These are phyloP conservation scores for Phytophthora pistaciae DNA, from an alignment of 352 stramenopile genomes.

Conservation along the genomic window DNA sequence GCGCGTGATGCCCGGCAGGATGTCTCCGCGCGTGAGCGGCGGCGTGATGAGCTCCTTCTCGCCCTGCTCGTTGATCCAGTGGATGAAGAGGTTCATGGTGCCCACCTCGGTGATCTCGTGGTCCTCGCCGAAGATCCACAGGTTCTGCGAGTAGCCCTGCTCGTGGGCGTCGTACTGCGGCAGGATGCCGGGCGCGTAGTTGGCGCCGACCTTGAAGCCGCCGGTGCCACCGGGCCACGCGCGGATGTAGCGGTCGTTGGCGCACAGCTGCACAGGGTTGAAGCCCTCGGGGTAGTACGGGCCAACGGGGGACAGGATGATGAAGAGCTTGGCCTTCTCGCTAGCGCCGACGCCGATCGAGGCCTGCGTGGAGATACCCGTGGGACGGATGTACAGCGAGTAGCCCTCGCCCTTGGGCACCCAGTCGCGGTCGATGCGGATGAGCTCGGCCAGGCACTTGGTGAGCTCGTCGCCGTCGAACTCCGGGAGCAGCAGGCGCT, in stretches of 20 bases:
- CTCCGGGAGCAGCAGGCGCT: conserved; percentile 87
- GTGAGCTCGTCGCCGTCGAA: conserved; percentile 94
- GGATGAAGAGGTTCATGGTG: conserved; percentile 99
- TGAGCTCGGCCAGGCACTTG: conserved; percentile 89
- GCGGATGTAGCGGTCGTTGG: conserved; percentile 94
- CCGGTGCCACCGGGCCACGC: conserved; percentile 97
- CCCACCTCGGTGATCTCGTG: conserved; percentile 92
- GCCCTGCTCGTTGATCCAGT: conserved; percentile 94
- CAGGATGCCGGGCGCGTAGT: conserved; percentile 93
- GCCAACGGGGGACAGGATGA: conserved; percentile 97
- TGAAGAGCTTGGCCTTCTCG: conserved; percentile 93
- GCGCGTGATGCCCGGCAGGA: conserved; percentile 97
- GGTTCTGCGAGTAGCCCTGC: conserved; percentile 91
- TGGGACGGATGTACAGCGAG: conserved; percentile 96
- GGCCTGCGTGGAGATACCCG: conserved; percentile 93
- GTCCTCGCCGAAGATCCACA: conserved; percentile 97
- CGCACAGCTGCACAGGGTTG: conserved; percentile 91
- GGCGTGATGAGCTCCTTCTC: conserved; percentile 96
- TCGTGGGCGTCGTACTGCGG: conserved; percentile 89
- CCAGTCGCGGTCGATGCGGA: conserved; percentile 92
- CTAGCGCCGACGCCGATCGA: conserved; percentile 93
- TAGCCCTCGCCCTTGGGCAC: conserved; percentile 96
- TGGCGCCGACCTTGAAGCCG: conserved; percentile 94
- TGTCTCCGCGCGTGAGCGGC: conserved; percentile 95
- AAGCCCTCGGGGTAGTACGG: conserved; percentile 98